Evolutionary conservation across 1,284 basidiomycete species (phyloP), one percentile per base, ranked within the genome.

Genomic region (Exobasidium cylindrosporum): DNA sequence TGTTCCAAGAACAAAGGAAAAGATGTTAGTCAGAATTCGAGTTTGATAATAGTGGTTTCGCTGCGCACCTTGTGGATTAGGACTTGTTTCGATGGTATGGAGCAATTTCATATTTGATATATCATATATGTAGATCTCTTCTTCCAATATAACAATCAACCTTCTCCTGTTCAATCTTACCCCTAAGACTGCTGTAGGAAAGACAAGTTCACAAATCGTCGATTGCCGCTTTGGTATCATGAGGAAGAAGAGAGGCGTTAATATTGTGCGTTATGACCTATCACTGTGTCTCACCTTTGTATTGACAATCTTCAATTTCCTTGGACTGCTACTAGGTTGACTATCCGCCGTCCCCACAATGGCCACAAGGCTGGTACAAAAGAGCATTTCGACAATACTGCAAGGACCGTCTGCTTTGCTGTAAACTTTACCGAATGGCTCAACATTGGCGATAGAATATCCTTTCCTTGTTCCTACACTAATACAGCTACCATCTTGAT

Each of bases 311-410:
- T 97, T 93, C 55, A 98, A 83, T 10, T 94, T 91, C 21, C 95
- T 84, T 1, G 93, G 92, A 79, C 89, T 91, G 29, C 87, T 13
- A 29, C 65, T 65, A 13, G 72, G 70, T 47, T 73, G 72, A 11
- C 69, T 69, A 82, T 97, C 92, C 7, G 91, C 91, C 0, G 92
- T 92, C 11, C 95, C 94, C 29, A 98, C 95, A 40, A 98, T 85
- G 0, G 95, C 95, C 58, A 98, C 92, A 64, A 98, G 86, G 7
- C 92, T 96, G 2, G 96, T 98, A 82, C 93, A 97, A 83, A 99
- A 99, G 63, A 98, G 85, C 95, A 99, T 99, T 82, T 98, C 95
- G 11, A 97, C 94, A 65, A 96, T 94, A 28, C 92, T 92, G 14
- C 90, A 87, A 0, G 95, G 91, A 1, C 93, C 93, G 68, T 96